phyloP scores from a whole-genome alignment of 345 rosid genomes.

The Heritiera fomes region DNA sequence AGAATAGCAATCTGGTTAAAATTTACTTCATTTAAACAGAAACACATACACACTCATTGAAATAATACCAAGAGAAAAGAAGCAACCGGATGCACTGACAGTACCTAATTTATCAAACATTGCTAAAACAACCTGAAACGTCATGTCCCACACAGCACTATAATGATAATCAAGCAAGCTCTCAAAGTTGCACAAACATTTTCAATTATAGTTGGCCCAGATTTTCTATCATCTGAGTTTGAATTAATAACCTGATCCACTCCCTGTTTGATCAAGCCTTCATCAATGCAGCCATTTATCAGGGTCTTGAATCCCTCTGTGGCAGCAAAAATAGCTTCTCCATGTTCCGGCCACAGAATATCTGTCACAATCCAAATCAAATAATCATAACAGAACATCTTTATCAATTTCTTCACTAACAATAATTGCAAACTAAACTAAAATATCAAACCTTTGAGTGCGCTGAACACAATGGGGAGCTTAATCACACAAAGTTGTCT shows the following conservation, averaged over 20 bases:
- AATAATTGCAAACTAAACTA: neutral
- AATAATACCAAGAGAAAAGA: neutral
- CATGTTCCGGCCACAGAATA: constrained; percentile 85
- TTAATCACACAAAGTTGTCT: constrained; percentile 66
- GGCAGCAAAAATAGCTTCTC: constrained; percentile 88
- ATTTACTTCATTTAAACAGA: neutral
- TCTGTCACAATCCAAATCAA: constrained; percentile 47
- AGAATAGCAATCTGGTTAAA: constrained; percentile 17
- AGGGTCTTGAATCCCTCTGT: constrained; percentile 70
- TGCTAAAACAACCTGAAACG: constrained; percentile 72
- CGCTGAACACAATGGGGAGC: constrained; percentile 68
- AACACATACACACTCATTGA: neutral
- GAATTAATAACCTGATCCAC: constrained; percentile 52
- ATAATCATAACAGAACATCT: constrained; percentile 6
- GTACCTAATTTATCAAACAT: constrained; percentile 86
- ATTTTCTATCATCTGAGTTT: constrained; percentile 41
- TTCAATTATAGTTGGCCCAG: constrained; percentile 78
- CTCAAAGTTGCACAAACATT: constrained; percentile 72
- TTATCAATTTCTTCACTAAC: neutral
- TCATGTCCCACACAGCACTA: constrained; percentile 78
- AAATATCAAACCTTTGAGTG: constrained; percentile 66
- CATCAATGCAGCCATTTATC: constrained; percentile 71
- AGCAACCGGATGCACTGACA: constrained; percentile 4
- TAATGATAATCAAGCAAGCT: constrained; percentile 83
- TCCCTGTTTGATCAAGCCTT: constrained; percentile 71